Conservation (phyloP, 2,329 filamentous ascomycete genomes). For the Fusarium sp. region DNA sequence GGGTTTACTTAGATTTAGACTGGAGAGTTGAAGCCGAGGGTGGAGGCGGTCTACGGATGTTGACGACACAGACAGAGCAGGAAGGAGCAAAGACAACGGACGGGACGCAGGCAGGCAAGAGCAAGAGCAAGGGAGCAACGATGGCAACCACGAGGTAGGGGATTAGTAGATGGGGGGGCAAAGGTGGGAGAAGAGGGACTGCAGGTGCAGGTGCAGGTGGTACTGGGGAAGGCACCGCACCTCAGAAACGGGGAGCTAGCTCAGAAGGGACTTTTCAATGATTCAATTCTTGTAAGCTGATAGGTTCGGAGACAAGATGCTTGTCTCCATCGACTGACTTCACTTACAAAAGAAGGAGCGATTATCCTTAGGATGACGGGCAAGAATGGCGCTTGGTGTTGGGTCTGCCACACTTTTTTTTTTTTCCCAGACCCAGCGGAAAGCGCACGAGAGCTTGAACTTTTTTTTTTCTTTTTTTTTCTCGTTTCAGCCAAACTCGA, state of each 20-base stretch:
- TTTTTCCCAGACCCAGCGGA: slow-evolving; percentile 15
- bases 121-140: slow-evolving; percentile 35
- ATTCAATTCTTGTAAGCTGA: slow-evolving; percentile 40
- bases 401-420: slow-evolving; percentile 12
- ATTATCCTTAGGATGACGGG: slow-evolving; percentile 18
- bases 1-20: slow-evolving; percentile 17
- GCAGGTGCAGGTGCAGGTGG: slow-evolving; percentile 15
- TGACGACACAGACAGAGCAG: slow-evolving; percentile 31
- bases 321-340: slow-evolving; percentile 22
- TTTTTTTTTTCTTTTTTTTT: slow-evolving; percentile 46
- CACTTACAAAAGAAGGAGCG: slow-evolving; percentile 24
- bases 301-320: slow-evolving; percentile 17
- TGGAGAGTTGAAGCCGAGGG: slow-evolving; percentile 29
- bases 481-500: slow-evolving; percentile 43
- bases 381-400: slow-evolving; percentile 11
- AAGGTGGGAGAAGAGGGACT: slow-evolving; percentile 31
- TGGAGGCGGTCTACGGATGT: slow-evolving; percentile 43
- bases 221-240: slow-evolving; percentile 28
- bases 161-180: slow-evolving; percentile 30
- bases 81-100: slow-evolving; percentile 5
- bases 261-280: slow-evolving; percentile 32
- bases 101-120: slow-evolving; percentile 9
- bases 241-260: slow-evolving; percentile 30
- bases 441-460: slow-evolving; percentile 49
- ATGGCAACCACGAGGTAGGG: slow-evolving; percentile 31